Evolutionary conservation across 164 flowering plant species (phyloP), one percentile per base, ranked within the genome.

Genomic region (Euptelea pleiosperma): DNA sequence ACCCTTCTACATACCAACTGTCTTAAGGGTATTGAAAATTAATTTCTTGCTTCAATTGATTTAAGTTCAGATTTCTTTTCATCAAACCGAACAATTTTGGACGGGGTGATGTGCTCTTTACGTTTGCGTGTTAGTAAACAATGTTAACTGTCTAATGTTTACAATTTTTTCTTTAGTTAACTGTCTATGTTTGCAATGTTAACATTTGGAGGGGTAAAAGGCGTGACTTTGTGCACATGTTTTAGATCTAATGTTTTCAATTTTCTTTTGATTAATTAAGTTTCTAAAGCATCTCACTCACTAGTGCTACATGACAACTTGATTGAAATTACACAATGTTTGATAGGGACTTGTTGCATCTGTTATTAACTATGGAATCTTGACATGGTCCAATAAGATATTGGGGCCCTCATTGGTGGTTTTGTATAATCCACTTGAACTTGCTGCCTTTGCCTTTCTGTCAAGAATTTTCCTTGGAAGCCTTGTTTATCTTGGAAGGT

Each of bases 401-500:
- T 60, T 94, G 71, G 97, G 97, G 36, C 97, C 99, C 46, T 72
- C 97, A 43, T 51, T 94, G 72, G 97, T 94, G 50, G 91, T 96
- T 30, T 81, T 94, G 5, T 91, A 94, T 61, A 84, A 77, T 65
- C 99, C 99, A 9, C 91, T 94, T 60, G 97, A 94, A 70, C 99
- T 96, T 67, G 89, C 84, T 12, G 79, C 87, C 37, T 90, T 96
- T 60, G 91, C 99, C 47, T 70, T 91, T 22, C 71, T 94, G 53
- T 94, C 99, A 35, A 85, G 75, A 72, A 65, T 91, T 64, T 90
- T 94, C 73, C 91, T 94, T 57, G 96, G 99, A 61, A 91, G 91
- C 71, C 76, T 93, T 19, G 79, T 94, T 55, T 94, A 81, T 72
- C 70, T 94, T 64, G 97, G 99, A 79, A 94, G 99, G 99, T 93